phyloP scores from a whole-genome alignment of 371 early-diverging fungal genomes.

The Nematocida sp. region DNA sequence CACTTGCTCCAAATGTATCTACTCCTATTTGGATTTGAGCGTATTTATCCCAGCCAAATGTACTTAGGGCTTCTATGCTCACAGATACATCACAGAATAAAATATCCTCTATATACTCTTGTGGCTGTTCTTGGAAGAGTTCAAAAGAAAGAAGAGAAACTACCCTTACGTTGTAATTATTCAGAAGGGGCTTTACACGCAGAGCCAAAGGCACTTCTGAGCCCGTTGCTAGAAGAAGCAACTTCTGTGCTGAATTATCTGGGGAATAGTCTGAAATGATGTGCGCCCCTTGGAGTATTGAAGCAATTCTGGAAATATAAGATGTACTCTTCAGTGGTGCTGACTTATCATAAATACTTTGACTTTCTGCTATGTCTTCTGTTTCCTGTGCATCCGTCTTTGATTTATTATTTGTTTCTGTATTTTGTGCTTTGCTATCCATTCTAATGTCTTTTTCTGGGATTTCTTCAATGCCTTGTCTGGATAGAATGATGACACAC shows the following conservation, averaged over 20 bases:
- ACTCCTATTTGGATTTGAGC: constrained; percentile 85
- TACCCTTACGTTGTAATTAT: constrained; percentile 75
- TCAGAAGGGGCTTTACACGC: constrained; percentile 76
- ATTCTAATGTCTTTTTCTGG: constrained; percentile 71
- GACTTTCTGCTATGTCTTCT: too few species aligned
- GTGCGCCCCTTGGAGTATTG: constrained; percentile 67
- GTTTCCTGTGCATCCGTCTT: too few species aligned
- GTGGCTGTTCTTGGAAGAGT: constrained; percentile 83
- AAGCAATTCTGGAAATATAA: constrained; percentile 71
- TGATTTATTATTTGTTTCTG: constrained; percentile 57
- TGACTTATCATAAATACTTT: too few species aligned
- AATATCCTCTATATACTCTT: constrained; percentile 79
- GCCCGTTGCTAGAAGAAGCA: constrained; percentile 83
- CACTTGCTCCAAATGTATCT: constrained; percentile 87
- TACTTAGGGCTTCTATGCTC: constrained; percentile 85
- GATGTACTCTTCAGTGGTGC: too few species aligned
- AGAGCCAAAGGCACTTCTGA: constrained; percentile 86
- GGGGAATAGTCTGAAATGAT: constrained; percentile 67
- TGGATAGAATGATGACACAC: constrained; percentile 81
- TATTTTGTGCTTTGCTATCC: constrained; percentile 57
- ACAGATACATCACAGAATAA: constrained; percentile 78
- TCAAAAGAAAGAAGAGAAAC: constrained; percentile 91
- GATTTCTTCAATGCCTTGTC: constrained; percentile 88
- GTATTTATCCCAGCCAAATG: constrained; percentile 88
- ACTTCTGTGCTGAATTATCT: constrained; percentile 74